phyloP scores from a whole-genome alignment of 257 asterid genomes.

The Linderniella brevidens region DNA sequence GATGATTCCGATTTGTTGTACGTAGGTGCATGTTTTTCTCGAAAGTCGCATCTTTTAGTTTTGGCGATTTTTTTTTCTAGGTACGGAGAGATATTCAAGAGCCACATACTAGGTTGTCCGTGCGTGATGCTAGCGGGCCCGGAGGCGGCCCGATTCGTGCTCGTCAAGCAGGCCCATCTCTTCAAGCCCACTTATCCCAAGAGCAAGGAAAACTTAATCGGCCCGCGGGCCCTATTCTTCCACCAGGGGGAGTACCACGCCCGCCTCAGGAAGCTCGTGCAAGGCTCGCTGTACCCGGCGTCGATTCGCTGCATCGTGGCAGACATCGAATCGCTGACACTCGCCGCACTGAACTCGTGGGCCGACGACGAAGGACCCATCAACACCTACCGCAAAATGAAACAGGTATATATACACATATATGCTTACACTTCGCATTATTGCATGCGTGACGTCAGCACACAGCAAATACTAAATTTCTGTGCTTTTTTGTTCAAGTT shows the following conservation, averaged over 20 bases:
- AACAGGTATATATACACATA: constrained; percentile 18
- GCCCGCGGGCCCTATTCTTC: constrained; percentile 55
- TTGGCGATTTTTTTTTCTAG: constrained; percentile 8
- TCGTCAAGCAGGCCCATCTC: constrained; percentile 45
- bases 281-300: constrained; percentile 29
- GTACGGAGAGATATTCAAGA: constrained; percentile 58
- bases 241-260: constrained; percentile 51
- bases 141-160: constrained; percentile 38
- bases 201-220: constrained; percentile 42
- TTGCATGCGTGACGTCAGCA: too few species aligned
- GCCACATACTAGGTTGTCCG: constrained; percentile 57
- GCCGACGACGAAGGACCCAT: constrained; percentile 13
- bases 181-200: constrained; percentile 68
- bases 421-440: background rate
- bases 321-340: constrained; percentile 25
- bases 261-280: constrained; percentile 35
- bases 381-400: constrained; percentile 40
- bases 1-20: too few species aligned
- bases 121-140: constrained; percentile 69
- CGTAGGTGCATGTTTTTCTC: too few species aligned
- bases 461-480: too few species aligned
- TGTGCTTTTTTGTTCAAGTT: constrained; percentile 22
- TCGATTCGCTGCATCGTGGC: constrained; percentile 21
- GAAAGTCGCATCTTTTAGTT: too few species aligned
- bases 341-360: constrained; percentile 27